Base-by-base conservation (phyloP, 257 asterid species). In the Buddleja alternifolia region DNA sequence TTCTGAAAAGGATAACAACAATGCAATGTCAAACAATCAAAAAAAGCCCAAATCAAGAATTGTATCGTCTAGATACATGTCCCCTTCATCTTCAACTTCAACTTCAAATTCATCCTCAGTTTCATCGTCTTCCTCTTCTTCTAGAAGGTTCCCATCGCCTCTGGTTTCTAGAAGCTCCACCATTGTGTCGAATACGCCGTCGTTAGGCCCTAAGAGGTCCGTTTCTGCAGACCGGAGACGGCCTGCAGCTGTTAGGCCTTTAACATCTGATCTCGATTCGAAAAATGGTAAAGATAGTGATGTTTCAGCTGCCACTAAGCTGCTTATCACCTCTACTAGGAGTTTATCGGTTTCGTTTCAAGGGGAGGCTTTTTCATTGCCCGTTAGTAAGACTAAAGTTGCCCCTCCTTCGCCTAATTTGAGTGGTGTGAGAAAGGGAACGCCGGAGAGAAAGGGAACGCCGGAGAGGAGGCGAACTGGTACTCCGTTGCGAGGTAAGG, bases 301-400 rank as follows among this genome's bases (percentile, higher is more conserved):
- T 54, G 75, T 83, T 70, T 88, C 99, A 16, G 86, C 86, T 17
- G 99, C 99, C 56, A 70, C 93, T 0, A 87, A 83, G 83, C 80
- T 83, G 24, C 84, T 91, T 20, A 84, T 93, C 17, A 89, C 95
- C 37, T 93, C 97, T 25, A 84, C 95, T 53, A 70, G 97, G 79
- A 87, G 99, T 75, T 77, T 89, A 37, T 89, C 99, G 0, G 99
- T 91, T 77, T 94, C 99, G 7, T 94, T 91, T 67, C 99, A 89
- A 71, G 99, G 99, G 48, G 99, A 87, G 75, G 77, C 96, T 14
- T 91, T 84, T 80, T 83, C 97, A 0, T 76, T 91, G 60, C 99
- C 97, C 14, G 73, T 88, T 60, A 88, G 97, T 46, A 90, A 88
- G 86, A 83, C 95, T 25, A 94, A 89, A 81, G 87, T 74, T 17